Conservation (phyloP, 306 rosid species). For the Dicorynia guianensis region DNA sequence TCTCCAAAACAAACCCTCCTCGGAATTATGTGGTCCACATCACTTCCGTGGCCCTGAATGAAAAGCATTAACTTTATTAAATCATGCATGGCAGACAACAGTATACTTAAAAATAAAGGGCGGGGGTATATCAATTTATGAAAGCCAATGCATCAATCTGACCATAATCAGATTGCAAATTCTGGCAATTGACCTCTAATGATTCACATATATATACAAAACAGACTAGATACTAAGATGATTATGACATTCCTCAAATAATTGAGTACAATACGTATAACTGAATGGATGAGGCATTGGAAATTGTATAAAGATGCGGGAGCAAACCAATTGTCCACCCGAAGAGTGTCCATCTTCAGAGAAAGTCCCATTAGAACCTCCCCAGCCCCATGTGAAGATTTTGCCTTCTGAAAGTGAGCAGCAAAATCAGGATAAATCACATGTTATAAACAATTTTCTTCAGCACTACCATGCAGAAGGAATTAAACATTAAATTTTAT, state of each 20-base stretch:
- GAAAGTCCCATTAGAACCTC: slow-evolving; percentile 94
- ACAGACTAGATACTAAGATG: no score
- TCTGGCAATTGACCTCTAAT: slow-evolving; percentile 3
- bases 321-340: slow-evolving; percentile 90
- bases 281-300: slow-evolving; percentile 11
- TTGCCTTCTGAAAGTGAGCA: slow-evolving; percentile 63
- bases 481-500: slow-evolving; percentile 30
- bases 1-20: slow-evolving; percentile 61
- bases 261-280: no score
- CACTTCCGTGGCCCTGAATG: slow-evolving; percentile 86
- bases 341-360: slow-evolving; percentile 86
- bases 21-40: slow-evolving; percentile 81
- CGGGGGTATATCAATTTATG: slow-evolving; percentile 1
- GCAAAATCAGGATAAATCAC: slow-evolving; percentile 36
- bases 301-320: slow-evolving; percentile 40
- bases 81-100: slow-evolving; percentile 20
- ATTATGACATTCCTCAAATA: no score
- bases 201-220: no score
- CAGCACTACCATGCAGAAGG: slow-evolving; percentile 26
- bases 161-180: slow-evolving; percentile 20
- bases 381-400: slow-evolving; percentile 98
- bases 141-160: slow-evolving; percentile 16
- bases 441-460: slow-evolving; percentile 4
- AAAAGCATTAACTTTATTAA: slow-evolving; percentile 35
- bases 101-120: slow-evolving; percentile 11